Base-by-base conservation (phyloP, 768 basidiomycete genomes). In the Suillus clintonianus region DNA sequence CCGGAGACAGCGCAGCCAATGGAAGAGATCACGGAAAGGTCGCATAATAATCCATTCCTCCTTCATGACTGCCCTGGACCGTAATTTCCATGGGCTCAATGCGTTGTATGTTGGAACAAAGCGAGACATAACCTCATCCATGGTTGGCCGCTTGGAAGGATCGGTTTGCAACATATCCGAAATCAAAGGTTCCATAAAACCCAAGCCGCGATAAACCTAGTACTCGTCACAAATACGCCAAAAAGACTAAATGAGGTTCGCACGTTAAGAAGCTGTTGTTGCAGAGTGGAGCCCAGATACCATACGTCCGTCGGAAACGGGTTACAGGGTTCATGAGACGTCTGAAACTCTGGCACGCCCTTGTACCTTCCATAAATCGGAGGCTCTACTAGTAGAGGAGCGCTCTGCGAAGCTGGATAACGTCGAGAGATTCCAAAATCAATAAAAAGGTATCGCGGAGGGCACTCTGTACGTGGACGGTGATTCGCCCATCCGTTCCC, bases 141-240 rank as follows among this genome's bases (percentile, higher is more conserved):
- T 67, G 22, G 65, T 66, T 8, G 68, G 68, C 41, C 68, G 69
- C 32, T 43, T 51, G 8, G 62, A 9, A 17, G 62, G 66, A 53
- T 69, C 59, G 4, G 1, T 48, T 22, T 67, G 61, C 7, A 61
- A 0, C 69, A 69, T 69, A 27, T 69, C 61, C 27, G 17, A 57
- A 3, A 78, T 67, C 14, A 80, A 67, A 1, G 70, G 67, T 50
- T 64, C 54, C 41, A 79, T 65, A 48, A 79, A 79, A 8, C 70
- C 72, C 22, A 79, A 70, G 0, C 74, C 76, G n/a, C 17, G 36
- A 30, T 34, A 24, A 15, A 32, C 17, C 22, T 62, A 58, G 22
- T 7, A 30, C 15, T 53, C 19, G 30, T 51, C 9, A 10, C 19
- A 51, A 51, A 51, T 51, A 30, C 0, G 27, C 27, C 50, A 10